Evolutionary conservation across 176 grass and related monocot genomes (phyloP).

Genomic region (Triticum timopheevii): DNA sequence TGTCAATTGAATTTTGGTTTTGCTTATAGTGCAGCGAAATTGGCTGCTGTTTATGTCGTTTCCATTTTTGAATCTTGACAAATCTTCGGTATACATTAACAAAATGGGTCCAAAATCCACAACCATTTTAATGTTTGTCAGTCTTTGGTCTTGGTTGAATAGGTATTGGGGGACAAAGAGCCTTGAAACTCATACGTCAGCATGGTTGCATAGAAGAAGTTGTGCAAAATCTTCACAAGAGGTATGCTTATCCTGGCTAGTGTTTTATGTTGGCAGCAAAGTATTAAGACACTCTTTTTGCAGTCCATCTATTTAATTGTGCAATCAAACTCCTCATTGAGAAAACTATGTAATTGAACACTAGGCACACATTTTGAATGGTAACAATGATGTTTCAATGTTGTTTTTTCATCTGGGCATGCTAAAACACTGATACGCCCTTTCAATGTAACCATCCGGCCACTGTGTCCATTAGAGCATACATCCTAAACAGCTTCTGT

Average conservation of each 20-base stretch:
- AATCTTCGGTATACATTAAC: background rate
- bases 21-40: conserved; percentile 11
- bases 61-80: background rate
- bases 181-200: conserved; percentile 88
- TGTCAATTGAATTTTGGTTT: background rate
- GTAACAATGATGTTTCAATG: background rate
- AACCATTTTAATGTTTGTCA: conserved; percentile 10
- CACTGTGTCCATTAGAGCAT: background rate
- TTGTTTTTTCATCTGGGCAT: conserved; percentile 3
- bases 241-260: conserved; percentile 39
- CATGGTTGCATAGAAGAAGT: conserved; percentile 85
- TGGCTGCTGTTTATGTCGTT: conserved; percentile 8
- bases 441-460: conserved; percentile 14
- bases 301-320: conserved; percentile 3
- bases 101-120: background rate
- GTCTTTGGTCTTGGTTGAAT: conserved; percentile 13
- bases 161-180: conserved; percentile 95
- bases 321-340: background rate
- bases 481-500: background rate
- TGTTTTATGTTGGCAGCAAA: conserved; percentile 14
- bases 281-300: background rate
- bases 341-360: background rate
- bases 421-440: background rate
- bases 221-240: conserved; percentile 79
- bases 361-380: background rate